A percentile compares a stretch with the other conserved stretches of the same genome.
phyloP scores from a whole-genome alignment of 176 grass and related monocot genomes.

The Triticum monococcum region DNA sequence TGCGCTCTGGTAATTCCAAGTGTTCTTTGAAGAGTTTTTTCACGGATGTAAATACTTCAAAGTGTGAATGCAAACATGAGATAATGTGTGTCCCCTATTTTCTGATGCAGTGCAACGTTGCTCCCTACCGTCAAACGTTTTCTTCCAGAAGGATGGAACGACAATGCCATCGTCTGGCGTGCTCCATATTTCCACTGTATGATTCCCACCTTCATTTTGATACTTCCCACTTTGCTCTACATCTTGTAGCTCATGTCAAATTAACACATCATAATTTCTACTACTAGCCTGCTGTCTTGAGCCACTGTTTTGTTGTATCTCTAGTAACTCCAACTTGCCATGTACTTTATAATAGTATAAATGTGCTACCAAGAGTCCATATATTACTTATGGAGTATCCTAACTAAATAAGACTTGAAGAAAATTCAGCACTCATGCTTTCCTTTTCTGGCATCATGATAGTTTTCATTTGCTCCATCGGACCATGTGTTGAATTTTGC shows the following conservation, averaged over 20 bases:
- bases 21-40: background rate
- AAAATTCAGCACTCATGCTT: background rate
- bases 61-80: background rate
- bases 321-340: background rate
- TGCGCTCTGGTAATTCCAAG: slow-evolving; percentile 70
- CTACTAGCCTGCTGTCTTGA: background rate
- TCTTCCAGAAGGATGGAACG: slow-evolving; percentile 84
- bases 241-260: slow-evolving; percentile 3
- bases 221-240: background rate
- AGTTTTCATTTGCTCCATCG: background rate
- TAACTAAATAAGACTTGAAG: background rate
- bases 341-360: background rate
- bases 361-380: background rate
- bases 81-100: background rate
- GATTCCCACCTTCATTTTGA: background rate
- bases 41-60: slow-evolving; percentile 20
- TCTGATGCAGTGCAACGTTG: slow-evolving; percentile 67
- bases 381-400: background rate
- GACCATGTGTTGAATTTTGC: background rate
- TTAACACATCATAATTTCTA: background rate
- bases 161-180: slow-evolving; percentile 56
- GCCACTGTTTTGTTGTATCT: slow-evolving; percentile 4
- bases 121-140: slow-evolving; percentile 78
- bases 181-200: slow-evolving; percentile 75
- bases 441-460: background rate